Percentiles rank a stretch among this genome's conserved stretches.
Conservation (phyloP, 2,329 filamentous ascomycete genomes). For the Aspergillus quadrilineatus region DNA sequence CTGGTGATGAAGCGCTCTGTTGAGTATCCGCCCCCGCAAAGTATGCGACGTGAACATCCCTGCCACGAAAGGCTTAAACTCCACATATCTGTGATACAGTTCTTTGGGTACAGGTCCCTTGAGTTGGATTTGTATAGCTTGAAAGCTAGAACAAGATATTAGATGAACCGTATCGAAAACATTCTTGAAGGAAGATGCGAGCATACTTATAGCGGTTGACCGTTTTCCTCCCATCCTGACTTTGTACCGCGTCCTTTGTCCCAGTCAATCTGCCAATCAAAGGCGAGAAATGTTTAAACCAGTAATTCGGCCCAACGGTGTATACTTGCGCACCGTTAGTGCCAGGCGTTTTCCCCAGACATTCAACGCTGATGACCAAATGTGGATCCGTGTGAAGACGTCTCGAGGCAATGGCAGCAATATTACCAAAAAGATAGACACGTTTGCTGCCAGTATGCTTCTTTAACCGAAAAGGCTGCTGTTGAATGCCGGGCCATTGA, state of each 20-base stretch:
- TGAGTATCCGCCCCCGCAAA: slow-evolving; percentile 74
- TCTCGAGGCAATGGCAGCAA: slow-evolving; percentile 62
- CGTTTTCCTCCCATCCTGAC: slow-evolving; percentile 52
- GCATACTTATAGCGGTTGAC: slow-evolving; percentile 74
- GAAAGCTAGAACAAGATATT: slow-evolving; percentile 62
- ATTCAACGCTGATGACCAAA: slow-evolving; percentile 70
- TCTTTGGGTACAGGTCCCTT: slow-evolving; percentile 74
- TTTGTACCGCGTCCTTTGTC: slow-evolving; percentile 65
- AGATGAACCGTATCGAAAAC: slow-evolving; percentile 3
- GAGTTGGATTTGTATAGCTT: slow-evolving; percentile 88
- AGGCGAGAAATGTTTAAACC: slow-evolving; percentile 82
- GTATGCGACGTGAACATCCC: slow-evolving; percentile 81
- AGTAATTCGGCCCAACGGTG: slow-evolving; percentile 73
- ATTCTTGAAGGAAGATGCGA: background rate
- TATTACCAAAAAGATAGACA: slow-evolving; percentile 72
- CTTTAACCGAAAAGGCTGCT: slow-evolving; percentile 68
- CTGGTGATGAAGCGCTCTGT: slow-evolving; percentile 85
- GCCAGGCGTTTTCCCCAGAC: slow-evolving; percentile 71
- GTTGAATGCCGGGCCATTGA: slow-evolving; percentile 66
- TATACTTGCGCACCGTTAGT: slow-evolving; percentile 68
- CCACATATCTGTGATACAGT: slow-evolving; percentile 89
- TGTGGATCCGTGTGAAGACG: slow-evolving; percentile 67
- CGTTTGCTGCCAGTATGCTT: slow-evolving; percentile 81
- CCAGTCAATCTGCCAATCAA: slow-evolving; percentile 81
- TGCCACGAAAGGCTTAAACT: slow-evolving; percentile 86